Percentiles rank a stretch among this genome's conserved stretches.
Evolutionary conservation across 768 basidiomycete species (phyloP).

Genomic region (Fistulinella prunicolor): DNA sequence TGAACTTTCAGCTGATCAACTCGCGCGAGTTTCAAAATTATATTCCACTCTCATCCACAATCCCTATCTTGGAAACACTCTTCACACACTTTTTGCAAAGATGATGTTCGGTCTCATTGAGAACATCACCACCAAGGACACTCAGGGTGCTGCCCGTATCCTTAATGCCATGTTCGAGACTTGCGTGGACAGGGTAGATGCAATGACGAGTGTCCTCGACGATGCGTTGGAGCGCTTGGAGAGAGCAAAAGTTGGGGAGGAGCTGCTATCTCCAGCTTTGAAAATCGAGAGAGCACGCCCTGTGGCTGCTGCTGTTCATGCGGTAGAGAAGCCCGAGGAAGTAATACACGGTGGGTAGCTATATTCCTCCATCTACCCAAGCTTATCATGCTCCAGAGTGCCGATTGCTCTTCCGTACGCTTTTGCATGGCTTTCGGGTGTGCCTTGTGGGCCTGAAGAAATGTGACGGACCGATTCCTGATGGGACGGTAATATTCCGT

Average conservation of each 20-base stretch:
- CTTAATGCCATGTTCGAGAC: slow-evolving; percentile 77
- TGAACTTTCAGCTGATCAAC: slow-evolving; percentile 74
- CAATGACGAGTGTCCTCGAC: slow-evolving; percentile 61
- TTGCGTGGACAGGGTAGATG: slow-evolving; percentile 80
- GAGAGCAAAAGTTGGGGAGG: slow-evolving; percentile 38
- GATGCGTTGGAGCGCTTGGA: slow-evolving; percentile 48
- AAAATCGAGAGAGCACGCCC: slow-evolving; percentile 86
- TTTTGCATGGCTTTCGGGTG: slow-evolving; percentile 85
- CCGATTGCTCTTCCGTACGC: slow-evolving; percentile 79
- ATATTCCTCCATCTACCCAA: background rate
- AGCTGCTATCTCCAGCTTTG: slow-evolving; percentile 49
- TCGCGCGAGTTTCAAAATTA: slow-evolving; percentile 74
- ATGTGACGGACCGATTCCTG: slow-evolving; percentile 72
- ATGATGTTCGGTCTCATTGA: slow-evolving; percentile 90
- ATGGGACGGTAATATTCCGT: slow-evolving; percentile 83
- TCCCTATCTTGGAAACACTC: slow-evolving; percentile 69
- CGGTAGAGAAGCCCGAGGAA: slow-evolving; percentile 79
- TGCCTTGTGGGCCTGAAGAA: slow-evolving; percentile 75
- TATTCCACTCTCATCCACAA: slow-evolving; percentile 91
- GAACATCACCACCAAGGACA: slow-evolving; percentile 72
- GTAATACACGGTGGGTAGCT: slow-evolving; percentile 64
- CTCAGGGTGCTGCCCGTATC: slow-evolving; percentile 65
- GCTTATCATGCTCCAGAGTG: slow-evolving; percentile 53
- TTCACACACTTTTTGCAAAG: slow-evolving; percentile 90
- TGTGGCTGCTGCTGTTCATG: slow-evolving; percentile 71